phyloP scores from a whole-genome alignment of 2,329 filamentous ascomycete genomes.

The Beauveria pseudobassiana region DNA sequence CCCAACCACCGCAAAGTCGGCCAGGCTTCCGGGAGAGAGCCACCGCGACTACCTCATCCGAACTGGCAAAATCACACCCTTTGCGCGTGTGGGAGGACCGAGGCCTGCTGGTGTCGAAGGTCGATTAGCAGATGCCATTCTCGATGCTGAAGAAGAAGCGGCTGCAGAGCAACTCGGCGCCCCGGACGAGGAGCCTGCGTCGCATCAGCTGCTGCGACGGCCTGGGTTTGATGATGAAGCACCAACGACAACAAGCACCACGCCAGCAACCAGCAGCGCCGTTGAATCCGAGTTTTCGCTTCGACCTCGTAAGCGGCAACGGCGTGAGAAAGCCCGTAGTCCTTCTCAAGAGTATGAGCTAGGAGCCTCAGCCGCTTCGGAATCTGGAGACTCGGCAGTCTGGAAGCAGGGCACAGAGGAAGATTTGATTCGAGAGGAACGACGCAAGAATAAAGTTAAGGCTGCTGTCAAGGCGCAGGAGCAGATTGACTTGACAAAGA shows the following conservation, averaged over 20 bases:
- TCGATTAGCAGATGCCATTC: constrained; percentile 66
- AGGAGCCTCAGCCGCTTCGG: constrained; percentile 22
- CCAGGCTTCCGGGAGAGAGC: constrained; percentile 68
- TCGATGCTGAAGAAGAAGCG: constrained; percentile 73
- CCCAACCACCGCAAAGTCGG: constrained; percentile 39
- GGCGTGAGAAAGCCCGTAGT: constrained; percentile 25
- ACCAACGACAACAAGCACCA: constrained; percentile 6
- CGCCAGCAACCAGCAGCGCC: constrained; percentile 15
- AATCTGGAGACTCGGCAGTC: constrained; percentile 26
- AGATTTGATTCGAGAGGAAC: constrained; percentile 29
- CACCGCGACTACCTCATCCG: constrained; percentile 86
- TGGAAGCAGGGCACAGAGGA: constrained; percentile 34
- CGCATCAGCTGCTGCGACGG: constrained; percentile 64
- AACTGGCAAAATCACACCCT: constrained; percentile 96
- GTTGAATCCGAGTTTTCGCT: constrained; percentile 49
- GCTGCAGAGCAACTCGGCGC: constrained; percentile 33
- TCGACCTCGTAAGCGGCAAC: constrained; percentile 50
- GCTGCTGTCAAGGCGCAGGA: constrained; percentile 27
- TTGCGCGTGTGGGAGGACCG: constrained; percentile 68
- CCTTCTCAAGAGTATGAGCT: constrained; percentile 42
- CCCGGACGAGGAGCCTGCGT: constrained; percentile 43
- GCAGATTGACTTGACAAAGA: constrained; percentile 43
- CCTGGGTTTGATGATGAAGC: constrained; percentile 56
- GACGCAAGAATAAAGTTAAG: constrained; percentile 36
- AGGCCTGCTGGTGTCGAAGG: constrained; percentile 55